Evolutionary conservation across 345 rosid genomes (phyloP).

Genomic region (Limnanthes douglasii): DNA sequence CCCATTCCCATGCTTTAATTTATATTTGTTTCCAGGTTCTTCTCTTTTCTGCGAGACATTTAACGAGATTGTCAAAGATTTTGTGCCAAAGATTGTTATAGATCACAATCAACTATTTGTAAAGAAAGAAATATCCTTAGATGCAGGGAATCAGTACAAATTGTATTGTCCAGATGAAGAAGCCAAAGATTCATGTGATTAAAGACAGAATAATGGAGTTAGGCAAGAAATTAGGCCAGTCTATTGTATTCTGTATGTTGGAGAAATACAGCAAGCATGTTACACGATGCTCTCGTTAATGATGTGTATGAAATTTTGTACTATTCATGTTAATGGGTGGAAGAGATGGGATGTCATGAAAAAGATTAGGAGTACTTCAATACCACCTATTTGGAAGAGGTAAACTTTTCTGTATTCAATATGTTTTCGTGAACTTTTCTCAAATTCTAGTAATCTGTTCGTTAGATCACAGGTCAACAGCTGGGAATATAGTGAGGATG

Average conservation of each 20-base stretch:
- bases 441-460: background rate
- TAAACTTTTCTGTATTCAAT: constrained; percentile 17
- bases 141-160: constrained; percentile 84
- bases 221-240: constrained; percentile 74
- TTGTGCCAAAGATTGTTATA: constrained; percentile 39
- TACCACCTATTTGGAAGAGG: constrained; percentile 31
- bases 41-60: constrained; percentile 92
- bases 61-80: constrained; percentile 64
- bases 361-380: constrained; percentile 54
- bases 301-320: constrained; percentile 78
- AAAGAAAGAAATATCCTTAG: constrained; percentile 71
- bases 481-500: constrained; percentile 30
- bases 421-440: background rate
- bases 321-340: constrained; percentile 47
- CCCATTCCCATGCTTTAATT: too few species aligned
- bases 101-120: constrained; percentile 83
- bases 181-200: constrained; percentile 51
- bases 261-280: constrained; percentile 36
- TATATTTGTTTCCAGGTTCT: constrained; percentile 36
- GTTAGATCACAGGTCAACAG: constrained; percentile 22
- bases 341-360: constrained; percentile 34
- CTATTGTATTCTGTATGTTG: constrained; percentile 66
- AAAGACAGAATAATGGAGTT: constrained; percentile 79
- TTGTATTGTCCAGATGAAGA: constrained; percentile 68
- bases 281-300: constrained; percentile 48